phyloP scores from a whole-genome alignment of 2,329 filamentous ascomycete genomes.

The Microsporum audouinii region DNA sequence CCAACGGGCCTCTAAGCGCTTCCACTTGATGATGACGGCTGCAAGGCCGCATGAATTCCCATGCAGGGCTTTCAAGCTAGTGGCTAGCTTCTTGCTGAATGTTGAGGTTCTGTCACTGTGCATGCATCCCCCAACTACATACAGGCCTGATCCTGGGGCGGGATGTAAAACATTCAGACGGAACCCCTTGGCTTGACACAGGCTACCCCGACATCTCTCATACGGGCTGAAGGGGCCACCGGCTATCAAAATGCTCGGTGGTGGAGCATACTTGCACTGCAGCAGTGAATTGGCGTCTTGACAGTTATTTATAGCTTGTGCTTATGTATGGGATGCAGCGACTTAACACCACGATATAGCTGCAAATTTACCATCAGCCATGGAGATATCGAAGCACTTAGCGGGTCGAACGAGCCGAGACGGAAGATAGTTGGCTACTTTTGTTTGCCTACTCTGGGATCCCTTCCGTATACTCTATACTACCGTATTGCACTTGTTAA shows the following conservation, averaged over 20 bases:
- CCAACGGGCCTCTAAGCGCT: background rate
- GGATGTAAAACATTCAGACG: background rate
- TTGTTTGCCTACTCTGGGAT: background rate
- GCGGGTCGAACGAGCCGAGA: background rate
- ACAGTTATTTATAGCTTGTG: background rate
- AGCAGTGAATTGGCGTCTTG: background rate
- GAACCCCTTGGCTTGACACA: background rate
- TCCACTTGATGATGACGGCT: background rate
- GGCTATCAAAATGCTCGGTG: background rate
- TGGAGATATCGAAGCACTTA: background rate
- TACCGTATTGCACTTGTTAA: background rate
- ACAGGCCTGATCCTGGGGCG: background rate
- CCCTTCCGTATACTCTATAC: background rate
- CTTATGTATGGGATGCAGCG: background rate
- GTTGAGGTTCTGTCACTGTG: background rate
- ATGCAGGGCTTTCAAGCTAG: background rate
- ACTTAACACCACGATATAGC: background rate
- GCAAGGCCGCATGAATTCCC: background rate
- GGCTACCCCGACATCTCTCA: background rate
- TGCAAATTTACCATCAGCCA: background rate
- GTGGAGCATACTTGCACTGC: background rate
- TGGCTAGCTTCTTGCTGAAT: background rate
- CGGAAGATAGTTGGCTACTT: background rate
- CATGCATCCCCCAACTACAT: background rate
- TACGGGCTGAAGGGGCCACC: background rate